Evolutionary conservation across 78 protist species (phyloP).

Genomic region (Emiliania huxleyi): DNA sequence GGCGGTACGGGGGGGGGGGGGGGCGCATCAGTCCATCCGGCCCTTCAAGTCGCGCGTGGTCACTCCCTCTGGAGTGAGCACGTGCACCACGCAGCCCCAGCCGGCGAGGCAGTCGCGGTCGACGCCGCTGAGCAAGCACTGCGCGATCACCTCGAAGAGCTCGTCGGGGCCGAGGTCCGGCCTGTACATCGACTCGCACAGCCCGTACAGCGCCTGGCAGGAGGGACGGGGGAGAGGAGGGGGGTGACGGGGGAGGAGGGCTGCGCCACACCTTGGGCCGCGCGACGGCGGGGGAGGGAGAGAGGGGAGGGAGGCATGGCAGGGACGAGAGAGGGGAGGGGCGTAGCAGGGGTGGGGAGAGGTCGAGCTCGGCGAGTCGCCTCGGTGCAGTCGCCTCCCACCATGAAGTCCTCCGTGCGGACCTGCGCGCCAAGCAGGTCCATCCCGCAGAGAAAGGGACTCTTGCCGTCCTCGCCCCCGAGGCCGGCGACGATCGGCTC

Average conservation of each 20-base stretch:
- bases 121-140: conserved; percentile 30
- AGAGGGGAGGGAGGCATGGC: too few species aligned
- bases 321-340: too few species aligned
- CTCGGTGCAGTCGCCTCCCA: conserved; percentile 27
- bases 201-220: background rate
- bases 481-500: conserved; percentile 29
- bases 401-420: conserved; percentile 11
- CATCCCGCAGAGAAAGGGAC: background rate
- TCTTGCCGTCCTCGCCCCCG: background rate
- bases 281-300: too few species aligned
- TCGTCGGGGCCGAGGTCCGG: background rate
- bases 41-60: background rate
- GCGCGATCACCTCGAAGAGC: conserved; percentile 7
- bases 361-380: too few species aligned
- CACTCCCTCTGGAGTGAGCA: background rate
- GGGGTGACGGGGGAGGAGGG: too few species aligned
- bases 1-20: too few species aligned
- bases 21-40: conserved; percentile 5
- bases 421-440: conserved; percentile 14
- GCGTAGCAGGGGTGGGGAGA: too few species aligned
- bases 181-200: conserved; percentile 27
- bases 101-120: conserved; percentile 45
- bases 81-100: conserved; percentile 30
- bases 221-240: too few species aligned
- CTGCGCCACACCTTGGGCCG: too few species aligned